Base-by-base conservation (phyloP, 2,329 filamentous ascomycete genomes). In the Cordyceps javanica region DNA sequence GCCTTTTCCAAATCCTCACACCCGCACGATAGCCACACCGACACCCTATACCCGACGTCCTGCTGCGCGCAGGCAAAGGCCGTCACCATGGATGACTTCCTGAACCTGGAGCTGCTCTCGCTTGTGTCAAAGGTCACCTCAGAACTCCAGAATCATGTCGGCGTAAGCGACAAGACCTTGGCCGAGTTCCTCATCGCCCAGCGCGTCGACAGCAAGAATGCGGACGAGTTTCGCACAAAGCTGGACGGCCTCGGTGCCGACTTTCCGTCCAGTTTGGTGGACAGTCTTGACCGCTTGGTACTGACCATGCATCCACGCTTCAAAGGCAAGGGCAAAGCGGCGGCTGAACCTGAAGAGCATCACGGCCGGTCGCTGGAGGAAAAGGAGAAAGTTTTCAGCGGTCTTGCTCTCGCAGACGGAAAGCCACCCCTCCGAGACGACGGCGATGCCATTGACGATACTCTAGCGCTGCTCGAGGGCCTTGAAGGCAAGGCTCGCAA, bases 181-280 rank as follows among this genome's bases (percentile, higher is more conserved):
- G 92, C 94, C 65, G 94, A 99, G 73, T 99, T 96, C 69, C 85
- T 99, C 67, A 96, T 99, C 68, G 89, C 89, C 61, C 89, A 96
- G 70, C 90, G 96, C 66, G 74, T 88, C 70, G 83, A 92, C 80
- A 89, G 86, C 75, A 80, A 78, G 53, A 82, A 81, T 28, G 78
- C 90, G 58, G 73, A 80, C 54, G 86, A 89, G 28, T 99, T 97
- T 76, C 89, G 89, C 75, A 77, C 78, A 63, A 85, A 85, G 68
- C 80, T 97, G 63, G 83, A 87, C 63, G 83, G 80, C 30, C 86
- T 95, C 73, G 90, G 89, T 57, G 90, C 88, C 61, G 91, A 82
- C 26, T 95, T 97, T 63, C 91, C 92, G 0, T 81, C 85, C 57
- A 96, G 90, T 74, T 76, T 99, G 65, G 82, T 96, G 57, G 90